Base-by-base conservation (phyloP, 139 green algal genomes). In the Pedinophyceae sp. region DNA sequence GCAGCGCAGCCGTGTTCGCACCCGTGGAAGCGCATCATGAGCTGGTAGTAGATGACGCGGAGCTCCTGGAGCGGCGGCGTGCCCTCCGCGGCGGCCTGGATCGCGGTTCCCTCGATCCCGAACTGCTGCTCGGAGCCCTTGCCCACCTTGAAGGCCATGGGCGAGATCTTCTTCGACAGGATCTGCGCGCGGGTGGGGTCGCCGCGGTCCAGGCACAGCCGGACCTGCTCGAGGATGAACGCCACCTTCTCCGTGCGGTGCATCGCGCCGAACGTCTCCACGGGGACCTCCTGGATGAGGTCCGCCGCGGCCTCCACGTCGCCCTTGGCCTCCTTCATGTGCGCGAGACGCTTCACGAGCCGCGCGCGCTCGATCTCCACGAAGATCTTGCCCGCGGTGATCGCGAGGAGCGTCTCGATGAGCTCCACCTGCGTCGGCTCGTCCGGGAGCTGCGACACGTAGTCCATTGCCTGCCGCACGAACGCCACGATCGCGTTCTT, bases 371-470 rank as follows among this genome's bases (percentile, higher is more conserved):
- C 91, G 59, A 99, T 95, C 76, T 99, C 92, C 34, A 99, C 88
- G 66, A 93, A 98, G 47, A 99, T 99, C 80, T 98, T 98, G 58
- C 91, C 91, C 66, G 93, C 84, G 22, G 91, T 96, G 13, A 98
- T 82, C 15, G 72, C 64, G 56, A 87, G 79, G 30, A 98, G 73
- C 7, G 87, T 93, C 66, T 92, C 87, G 55, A 98, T 97, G 39
- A 98, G 74, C 50, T 92, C 79, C 18, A 86, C 61, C 41, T 78
- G 69, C 13, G 69, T 82, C 7, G 80, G 80, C 59, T 83, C 57
- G 62, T 86, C 75, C 0, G 80, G 78, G 0, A 75, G 61, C 17
- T 67, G 25, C 19, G 89, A 78, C 0, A 97, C 56, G 66, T 91
- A 97, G 0, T 41, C 59, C 71, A 96, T 94, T 4, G 70, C 79